These are phyloP conservation scores for Pichia sp. DNA, from an alignment of 1,139 yeast genomes.

Conservation along the genomic window DNA sequence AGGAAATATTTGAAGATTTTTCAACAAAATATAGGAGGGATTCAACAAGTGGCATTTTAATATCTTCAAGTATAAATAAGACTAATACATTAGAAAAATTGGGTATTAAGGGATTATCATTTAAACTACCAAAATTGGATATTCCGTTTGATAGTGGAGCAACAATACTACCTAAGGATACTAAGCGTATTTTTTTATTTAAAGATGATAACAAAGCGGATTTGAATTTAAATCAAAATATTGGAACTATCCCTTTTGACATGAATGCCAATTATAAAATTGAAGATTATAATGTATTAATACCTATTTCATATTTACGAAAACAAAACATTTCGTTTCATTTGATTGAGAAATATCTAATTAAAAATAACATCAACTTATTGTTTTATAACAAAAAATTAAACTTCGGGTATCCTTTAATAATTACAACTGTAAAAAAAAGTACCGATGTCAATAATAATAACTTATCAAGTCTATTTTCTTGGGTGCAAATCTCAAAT, in stretches of 20 bases:
- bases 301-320: conserved; percentile 17
- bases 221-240: conserved; percentile 1
- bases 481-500: conserved; percentile 33
- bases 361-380: conserved; percentile 3
- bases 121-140: conserved; percentile 1
- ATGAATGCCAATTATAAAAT: conserved; percentile 15
- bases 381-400: conserved; percentile 22
- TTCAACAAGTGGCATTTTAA: conserved; percentile 16
- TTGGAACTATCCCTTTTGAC: conserved; percentile 17
- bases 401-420: conserved; percentile 30
- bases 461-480: conserved; percentile 20
- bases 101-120: conserved; percentile 13
- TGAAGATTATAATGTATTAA: conserved; percentile 18
- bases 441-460: too few relatives aligned
- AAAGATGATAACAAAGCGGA: conserved; percentile 10
- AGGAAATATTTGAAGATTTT: conserved; percentile 12
- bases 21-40: conserved; percentile 4
- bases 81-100: conserved; percentile 6
- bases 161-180: conserved; percentile 15
- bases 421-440: conserved; percentile 24
- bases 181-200: conserved; percentile 19
- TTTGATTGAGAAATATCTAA: not conserved
- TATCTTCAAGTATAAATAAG: conserved; percentile 13
- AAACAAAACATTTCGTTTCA: not conserved
- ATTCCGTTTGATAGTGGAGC: not conserved